These are phyloP conservation scores for Pyracantha coccinea DNA, from an alignment of 331 rosid genomes.

Conservation along the genomic window DNA sequence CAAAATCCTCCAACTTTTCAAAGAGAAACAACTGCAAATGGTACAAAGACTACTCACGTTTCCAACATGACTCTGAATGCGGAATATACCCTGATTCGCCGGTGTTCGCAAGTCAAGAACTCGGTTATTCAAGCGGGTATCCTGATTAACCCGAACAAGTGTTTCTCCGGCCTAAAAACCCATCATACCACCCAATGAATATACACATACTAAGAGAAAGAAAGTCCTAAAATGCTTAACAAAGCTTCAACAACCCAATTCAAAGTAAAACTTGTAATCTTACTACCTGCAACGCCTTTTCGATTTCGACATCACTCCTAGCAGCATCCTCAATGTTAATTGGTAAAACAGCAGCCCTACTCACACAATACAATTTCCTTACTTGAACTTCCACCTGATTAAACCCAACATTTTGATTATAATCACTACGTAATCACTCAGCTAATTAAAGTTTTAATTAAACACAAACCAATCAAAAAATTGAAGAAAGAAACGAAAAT, in stretches of 20 bases:
- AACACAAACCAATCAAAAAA: background rate
- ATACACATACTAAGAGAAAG: background rate
- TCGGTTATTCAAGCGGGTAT: conserved; percentile 71
- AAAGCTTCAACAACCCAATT: background rate
- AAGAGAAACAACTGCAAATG: background rate
- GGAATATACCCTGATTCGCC: conserved; percentile 85
- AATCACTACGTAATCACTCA: background rate
- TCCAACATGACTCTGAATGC: conserved; percentile 61
- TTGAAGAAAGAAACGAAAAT: too few species aligned
- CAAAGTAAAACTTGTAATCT: background rate
- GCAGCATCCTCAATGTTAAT: conserved; percentile 79
- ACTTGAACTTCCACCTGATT: conserved; percentile 85
- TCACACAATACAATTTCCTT: conserved; percentile 48
- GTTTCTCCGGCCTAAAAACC: conserved; percentile 72
- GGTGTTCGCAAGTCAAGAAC: conserved; percentile 79
- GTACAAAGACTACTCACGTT: conserved; percentile 12
- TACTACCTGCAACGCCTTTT: conserved; percentile 51
- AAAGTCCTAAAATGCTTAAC: background rate
- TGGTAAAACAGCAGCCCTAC: conserved; percentile 54
- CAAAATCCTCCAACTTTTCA: background rate
- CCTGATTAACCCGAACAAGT: conserved; percentile 90
- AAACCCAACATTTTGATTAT: background rate
- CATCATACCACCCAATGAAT: conserved; percentile 10
- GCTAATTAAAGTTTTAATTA: background rate
- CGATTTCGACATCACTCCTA: conserved; percentile 77